Evolutionary conservation across 805 yeast genomes (phyloP).

Genomic region (Ascoidea rubescens): DNA sequence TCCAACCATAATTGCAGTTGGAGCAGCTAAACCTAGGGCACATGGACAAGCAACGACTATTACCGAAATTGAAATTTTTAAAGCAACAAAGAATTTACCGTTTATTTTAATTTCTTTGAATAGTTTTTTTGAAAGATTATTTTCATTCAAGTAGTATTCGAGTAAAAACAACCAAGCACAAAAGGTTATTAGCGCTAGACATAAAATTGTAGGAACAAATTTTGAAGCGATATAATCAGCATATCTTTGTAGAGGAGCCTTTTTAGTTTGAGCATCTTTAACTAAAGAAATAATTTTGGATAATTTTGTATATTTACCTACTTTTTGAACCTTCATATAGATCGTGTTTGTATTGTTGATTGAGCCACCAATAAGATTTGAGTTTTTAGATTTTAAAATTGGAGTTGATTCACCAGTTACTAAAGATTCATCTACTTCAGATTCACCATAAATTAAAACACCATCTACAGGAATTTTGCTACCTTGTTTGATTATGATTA

Average conservation of each 20-base stretch:
- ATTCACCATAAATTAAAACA: slow-evolving; percentile 53
- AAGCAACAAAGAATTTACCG: slow-evolving; percentile 51
- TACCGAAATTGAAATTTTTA: slow-evolving; percentile 78
- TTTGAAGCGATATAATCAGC: slow-evolving; percentile 78
- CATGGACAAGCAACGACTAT: slow-evolving; percentile 98
- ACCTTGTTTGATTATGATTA: slow-evolving; percentile 73
- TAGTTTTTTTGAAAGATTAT: slow-evolving; percentile 25
- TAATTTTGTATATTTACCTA: slow-evolving; percentile 78
- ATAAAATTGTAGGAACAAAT: slow-evolving; percentile 68
- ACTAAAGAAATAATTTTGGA: slow-evolving; percentile 80
- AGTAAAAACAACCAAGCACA: slow-evolving; percentile 40
- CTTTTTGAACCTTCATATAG: slow-evolving; percentile 48
- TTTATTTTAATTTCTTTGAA: slow-evolving; percentile 29
- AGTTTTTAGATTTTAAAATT: slow-evolving; percentile 46
- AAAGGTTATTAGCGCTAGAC: slow-evolving; percentile 53
- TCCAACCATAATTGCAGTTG: slow-evolving; percentile 98
- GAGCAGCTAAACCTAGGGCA: slow-evolving; percentile 94
- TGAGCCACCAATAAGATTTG: slow-evolving; percentile 76
- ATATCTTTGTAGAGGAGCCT: slow-evolving; percentile 82
- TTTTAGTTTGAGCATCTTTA: slow-evolving; percentile 75
- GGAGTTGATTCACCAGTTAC: slow-evolving; percentile 88
- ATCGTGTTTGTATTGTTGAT: slow-evolving; percentile 68
- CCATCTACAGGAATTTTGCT: slow-evolving; percentile 91
- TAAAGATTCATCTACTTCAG: slow-evolving; percentile 81
- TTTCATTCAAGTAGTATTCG: slow-evolving; percentile 2